Conservation (phyloP, 768 basidiomycete genomes). For the Rickenella mellea region DNA sequence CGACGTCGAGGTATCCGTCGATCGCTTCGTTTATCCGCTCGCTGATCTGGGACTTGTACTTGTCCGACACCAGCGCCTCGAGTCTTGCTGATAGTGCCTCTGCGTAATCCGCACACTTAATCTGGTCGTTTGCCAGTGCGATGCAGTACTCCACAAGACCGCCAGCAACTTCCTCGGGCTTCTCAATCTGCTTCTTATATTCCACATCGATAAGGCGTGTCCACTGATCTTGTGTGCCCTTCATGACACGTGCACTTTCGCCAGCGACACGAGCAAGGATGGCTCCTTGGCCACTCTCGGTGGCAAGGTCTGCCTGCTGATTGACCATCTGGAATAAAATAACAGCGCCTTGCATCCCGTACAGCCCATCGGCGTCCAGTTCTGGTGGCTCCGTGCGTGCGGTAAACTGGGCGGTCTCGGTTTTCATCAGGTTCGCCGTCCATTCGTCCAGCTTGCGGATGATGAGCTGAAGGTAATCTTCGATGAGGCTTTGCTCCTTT, state of each 20-base stretch:
- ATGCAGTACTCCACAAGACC: slow-evolving; percentile 95
- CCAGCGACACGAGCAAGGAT: slow-evolving; percentile 86
- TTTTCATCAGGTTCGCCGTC: slow-evolving; percentile 88
- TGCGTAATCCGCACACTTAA: slow-evolving; percentile 90
- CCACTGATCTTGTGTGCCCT: slow-evolving; percentile 82
- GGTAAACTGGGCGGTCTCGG: slow-evolving; percentile 78
- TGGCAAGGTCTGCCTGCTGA: slow-evolving; percentile 89
- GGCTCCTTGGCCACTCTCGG: slow-evolving; percentile 91
- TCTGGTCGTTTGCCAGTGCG: slow-evolving; percentile 94
- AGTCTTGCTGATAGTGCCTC: slow-evolving; percentile 79
- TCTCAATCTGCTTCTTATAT: slow-evolving; percentile 78
- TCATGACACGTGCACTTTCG: slow-evolving; percentile 86
- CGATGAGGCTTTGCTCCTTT: slow-evolving; percentile 86
- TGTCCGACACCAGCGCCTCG: slow-evolving; percentile 87
- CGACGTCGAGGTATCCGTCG: slow-evolving; percentile 96
- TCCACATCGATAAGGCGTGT: slow-evolving; percentile 73
- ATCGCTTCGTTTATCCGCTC: slow-evolving; percentile 92
- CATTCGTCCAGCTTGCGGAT: slow-evolving; percentile 95
- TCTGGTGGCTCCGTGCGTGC: slow-evolving; percentile 82
- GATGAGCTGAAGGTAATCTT: slow-evolving; percentile 91
- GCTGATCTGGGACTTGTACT: slow-evolving; percentile 76
- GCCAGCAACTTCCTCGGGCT: slow-evolving; percentile 77
- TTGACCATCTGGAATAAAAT: slow-evolving; percentile 99
- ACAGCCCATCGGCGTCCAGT: slow-evolving; percentile 78
- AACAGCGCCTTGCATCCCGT: slow-evolving; percentile 85